Evolutionary conservation across 495 filamentous ascomycete species (phyloP).

Genomic region (Neurospora sp.): DNA sequence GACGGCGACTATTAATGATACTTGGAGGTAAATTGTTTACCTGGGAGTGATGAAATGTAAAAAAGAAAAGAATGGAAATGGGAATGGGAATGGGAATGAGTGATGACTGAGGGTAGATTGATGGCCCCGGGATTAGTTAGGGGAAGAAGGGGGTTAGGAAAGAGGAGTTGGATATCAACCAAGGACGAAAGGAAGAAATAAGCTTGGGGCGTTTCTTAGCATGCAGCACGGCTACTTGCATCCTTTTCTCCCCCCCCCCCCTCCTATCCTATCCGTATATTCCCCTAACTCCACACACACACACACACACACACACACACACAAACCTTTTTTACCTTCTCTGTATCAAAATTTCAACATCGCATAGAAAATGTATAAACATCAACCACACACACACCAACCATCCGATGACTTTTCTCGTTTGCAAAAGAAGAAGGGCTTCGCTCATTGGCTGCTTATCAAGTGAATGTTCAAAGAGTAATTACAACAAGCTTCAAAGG

Average conservation of each 20-base stretch:
- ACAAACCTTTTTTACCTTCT: not conserved
- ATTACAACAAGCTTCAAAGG: not conserved
- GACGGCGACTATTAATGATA: slow-evolving; percentile 24
- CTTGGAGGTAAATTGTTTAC: slow-evolving; percentile 19
- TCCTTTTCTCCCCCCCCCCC: not conserved
- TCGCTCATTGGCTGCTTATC: too few relatives aligned
- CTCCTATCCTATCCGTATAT: not conserved
- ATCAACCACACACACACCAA: not conserved
- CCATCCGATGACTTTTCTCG: too few relatives aligned
- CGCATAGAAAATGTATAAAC: not conserved
- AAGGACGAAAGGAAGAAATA: not conserved
- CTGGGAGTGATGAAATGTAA: not conserved
- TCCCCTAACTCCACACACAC: not conserved
- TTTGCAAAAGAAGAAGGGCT: too few relatives aligned
- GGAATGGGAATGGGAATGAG: not conserved
- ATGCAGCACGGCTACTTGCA: not conserved
- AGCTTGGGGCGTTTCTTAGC: not conserved
- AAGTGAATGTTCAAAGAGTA: too few relatives aligned
- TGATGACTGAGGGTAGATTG: not conserved
- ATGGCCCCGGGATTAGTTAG: not conserved
- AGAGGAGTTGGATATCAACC: not conserved
- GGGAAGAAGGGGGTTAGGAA: not conserved
- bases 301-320: not conserved
- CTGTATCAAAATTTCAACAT: not conserved
- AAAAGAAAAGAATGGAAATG: not conserved